These are phyloP conservation scores for Fusarium tricinctum DNA, from an alignment of 2,329 filamentous ascomycete genomes.

Conservation along the genomic window DNA sequence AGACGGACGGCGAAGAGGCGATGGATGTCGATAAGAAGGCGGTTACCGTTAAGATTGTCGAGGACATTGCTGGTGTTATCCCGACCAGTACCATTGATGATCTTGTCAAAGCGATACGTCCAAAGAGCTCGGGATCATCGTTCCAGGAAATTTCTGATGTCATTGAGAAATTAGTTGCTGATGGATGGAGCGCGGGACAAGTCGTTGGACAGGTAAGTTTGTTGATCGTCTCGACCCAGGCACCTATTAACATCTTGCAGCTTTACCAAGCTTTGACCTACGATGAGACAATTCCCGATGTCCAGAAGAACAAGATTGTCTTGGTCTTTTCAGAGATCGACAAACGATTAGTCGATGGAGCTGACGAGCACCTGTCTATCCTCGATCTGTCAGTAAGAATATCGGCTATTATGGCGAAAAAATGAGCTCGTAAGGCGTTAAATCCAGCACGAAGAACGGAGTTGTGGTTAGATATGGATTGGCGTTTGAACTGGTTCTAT, in stretches of 20 bases:
- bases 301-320: slow-evolving; percentile 91
- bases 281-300: slow-evolving; percentile 85
- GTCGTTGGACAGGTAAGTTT: slow-evolving; percentile 79
- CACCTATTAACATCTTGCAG: slow-evolving; percentile 55
- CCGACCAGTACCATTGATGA: slow-evolving; percentile 79
- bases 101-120: slow-evolving; percentile 82
- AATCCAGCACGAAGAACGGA: slow-evolving; percentile 35
- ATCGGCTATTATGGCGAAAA: slow-evolving; percentile 75
- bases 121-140: slow-evolving; percentile 71
- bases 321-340: slow-evolving; percentile 93
- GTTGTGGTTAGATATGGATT: slow-evolving; percentile 43
- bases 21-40: slow-evolving; percentile 72
- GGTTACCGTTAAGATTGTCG: slow-evolving; percentile 83
- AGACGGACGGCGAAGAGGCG: slow-evolving; percentile 68
- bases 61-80: slow-evolving; percentile 97
- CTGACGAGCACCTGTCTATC: slow-evolving; percentile 93
- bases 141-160: slow-evolving; percentile 83
- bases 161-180: slow-evolving; percentile 91
- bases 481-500: slow-evolving; percentile 47
- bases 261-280: slow-evolving; percentile 86
- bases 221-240: neutral
- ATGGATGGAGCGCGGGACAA: slow-evolving; percentile 96
- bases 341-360: slow-evolving; percentile 92
- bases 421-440: slow-evolving; percentile 43
- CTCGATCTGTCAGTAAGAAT: slow-evolving; percentile 87